A percentile compares a stretch with the other conserved stretches of the same genome.
Evolutionary conservation across 2,329 filamentous ascomycete species (phyloP).

Genomic region (Alternaria tenuissima): DNA sequence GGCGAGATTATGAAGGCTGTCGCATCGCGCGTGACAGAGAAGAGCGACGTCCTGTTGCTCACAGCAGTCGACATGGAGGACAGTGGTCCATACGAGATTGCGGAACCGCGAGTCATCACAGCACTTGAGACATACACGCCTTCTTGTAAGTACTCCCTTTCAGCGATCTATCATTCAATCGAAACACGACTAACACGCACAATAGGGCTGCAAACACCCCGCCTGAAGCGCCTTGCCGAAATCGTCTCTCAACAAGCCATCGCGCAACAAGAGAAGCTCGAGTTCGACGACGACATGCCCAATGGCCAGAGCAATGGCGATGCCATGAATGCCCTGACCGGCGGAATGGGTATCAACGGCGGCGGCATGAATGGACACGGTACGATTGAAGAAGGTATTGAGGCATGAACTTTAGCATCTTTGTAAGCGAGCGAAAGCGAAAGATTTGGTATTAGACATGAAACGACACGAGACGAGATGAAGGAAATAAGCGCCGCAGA

Average conservation of each 20-base stretch:
- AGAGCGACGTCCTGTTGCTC: conserved; percentile 93
- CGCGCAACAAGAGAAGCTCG: conserved; percentile 88
- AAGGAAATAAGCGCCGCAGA: conserved; percentile 2
- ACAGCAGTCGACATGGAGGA: conserved; percentile 99
- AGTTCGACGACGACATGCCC: conserved; percentile 53
- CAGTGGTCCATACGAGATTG: conserved; percentile 97
- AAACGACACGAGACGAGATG: conserved; percentile 12
- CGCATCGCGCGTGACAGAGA: conserved; percentile 94
- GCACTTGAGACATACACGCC: conserved; percentile 98
- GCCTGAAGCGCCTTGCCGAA: conserved; percentile 94
- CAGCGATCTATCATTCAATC: neutral
- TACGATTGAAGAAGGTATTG: conserved; percentile 31
- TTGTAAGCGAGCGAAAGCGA: conserved; percentile 11
- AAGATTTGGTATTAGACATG: conserved; percentile 22
- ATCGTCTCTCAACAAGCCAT: conserved; percentile 97
- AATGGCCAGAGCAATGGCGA: conserved; percentile 29
- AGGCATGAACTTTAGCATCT: conserved; percentile 23
- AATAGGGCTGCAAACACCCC: conserved; percentile 91
- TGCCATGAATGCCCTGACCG: conserved; percentile 29
- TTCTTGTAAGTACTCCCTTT: conserved; percentile 73
- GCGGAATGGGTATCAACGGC: conserved; percentile 24
- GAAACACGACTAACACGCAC: conserved; percentile 37
- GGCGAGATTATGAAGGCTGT: conserved; percentile 99
- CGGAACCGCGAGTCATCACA: conserved; percentile 93
- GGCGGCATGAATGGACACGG: conserved; percentile 25